phyloP scores from a whole-genome alignment of 306 rosid genomes.

The Cucurbita ficifolia region DNA sequence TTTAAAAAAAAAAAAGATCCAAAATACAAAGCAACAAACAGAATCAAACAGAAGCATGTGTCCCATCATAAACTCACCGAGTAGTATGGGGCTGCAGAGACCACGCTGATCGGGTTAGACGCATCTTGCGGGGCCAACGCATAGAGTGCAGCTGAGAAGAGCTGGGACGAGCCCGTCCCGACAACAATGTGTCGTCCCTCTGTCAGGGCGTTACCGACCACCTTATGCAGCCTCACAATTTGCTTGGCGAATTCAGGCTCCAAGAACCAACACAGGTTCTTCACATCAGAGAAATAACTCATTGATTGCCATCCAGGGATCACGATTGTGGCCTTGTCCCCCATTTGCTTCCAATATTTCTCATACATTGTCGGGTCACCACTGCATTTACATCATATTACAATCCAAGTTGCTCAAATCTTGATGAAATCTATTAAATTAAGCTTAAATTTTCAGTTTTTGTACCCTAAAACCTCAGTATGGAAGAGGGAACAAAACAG shows the following conservation, averaged over 20 bases:
- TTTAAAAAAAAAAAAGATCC: neutral
- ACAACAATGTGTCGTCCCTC: conserved; percentile 60
- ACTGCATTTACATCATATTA: conserved; percentile 20
- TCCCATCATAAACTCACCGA: conserved; percentile 36
- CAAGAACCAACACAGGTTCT: conserved; percentile 65
- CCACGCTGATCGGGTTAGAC: conserved; percentile 40
- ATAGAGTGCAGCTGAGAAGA: conserved; percentile 59
- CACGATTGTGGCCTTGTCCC: conserved; percentile 41
- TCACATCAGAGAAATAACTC: conserved; percentile 58
- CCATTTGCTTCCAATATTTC: conserved; percentile 47
- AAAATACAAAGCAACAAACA: conserved; percentile 1
- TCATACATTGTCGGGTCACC: conserved; percentile 86
- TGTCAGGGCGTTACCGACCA: conserved; percentile 68
- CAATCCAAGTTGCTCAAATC: neutral
- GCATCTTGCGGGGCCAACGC: conserved; percentile 51
- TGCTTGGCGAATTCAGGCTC: conserved; percentile 54
- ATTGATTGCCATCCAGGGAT: conserved; percentile 72
- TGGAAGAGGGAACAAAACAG: conserved; percentile 2
- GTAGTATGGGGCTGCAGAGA: conserved; percentile 66
- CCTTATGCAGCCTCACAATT: conserved; percentile 51
- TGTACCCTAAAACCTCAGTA: neutral
- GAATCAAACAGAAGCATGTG: conserved; percentile 6
- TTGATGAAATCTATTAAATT: neutral
- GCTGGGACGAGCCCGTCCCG: conserved; percentile 95
- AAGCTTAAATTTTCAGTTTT: neutral